Base-by-base conservation (phyloP, 345 rosid genomes). In the Passiflora organensis region DNA sequence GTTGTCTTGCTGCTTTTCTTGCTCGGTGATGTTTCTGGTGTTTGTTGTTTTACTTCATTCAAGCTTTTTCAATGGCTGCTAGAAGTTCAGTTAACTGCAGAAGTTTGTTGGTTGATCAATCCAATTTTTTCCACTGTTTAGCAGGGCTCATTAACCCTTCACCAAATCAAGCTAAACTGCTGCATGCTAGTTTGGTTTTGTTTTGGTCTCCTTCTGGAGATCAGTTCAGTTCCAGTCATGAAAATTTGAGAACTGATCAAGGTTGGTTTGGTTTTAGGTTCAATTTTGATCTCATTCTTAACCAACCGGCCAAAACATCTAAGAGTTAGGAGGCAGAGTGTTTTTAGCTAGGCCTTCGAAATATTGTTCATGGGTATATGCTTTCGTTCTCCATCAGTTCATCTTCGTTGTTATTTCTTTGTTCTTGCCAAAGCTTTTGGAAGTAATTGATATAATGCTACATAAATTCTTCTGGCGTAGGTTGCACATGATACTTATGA, bases 401-500 rank as follows among this genome's bases (percentile, higher is more conserved):
- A n/a, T n/a, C n/a, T n/a, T n/a, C n/a, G 16, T 53, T 53, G 1
- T 1, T 11, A n/a, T n/a, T 53, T 53, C 37, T 49, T 10, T 21
- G 34, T 2, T 28, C 3, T 28, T 28, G 34, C 34, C 3, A 28
- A 28, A 28, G 34, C 36, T 20, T 51, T 41, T 21, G 2, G 0
- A 14, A 28, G 16, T 13, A 15, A 20, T 43, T 56, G 13, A 17
- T 46, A 15, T 32, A 20, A 22, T 25, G 17, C 59, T 53, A 32
- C 20, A 10, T 10, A 48, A 8, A 8, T 56, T 37, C n/a, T 9
- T 17, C 21, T 61, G 62, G 44, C 13, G 10, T 64, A 91, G 95
- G 96, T 85, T 53, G 83, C 80, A 32, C 59, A 47, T 1, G 76
- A 66, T 42, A 69, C 64, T 59, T 91, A 91, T 50, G 34, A 74